phyloP scores from a whole-genome alignment of 2,329 filamentous ascomycete species.

The Sporothrix pseudoabietina region DNA sequence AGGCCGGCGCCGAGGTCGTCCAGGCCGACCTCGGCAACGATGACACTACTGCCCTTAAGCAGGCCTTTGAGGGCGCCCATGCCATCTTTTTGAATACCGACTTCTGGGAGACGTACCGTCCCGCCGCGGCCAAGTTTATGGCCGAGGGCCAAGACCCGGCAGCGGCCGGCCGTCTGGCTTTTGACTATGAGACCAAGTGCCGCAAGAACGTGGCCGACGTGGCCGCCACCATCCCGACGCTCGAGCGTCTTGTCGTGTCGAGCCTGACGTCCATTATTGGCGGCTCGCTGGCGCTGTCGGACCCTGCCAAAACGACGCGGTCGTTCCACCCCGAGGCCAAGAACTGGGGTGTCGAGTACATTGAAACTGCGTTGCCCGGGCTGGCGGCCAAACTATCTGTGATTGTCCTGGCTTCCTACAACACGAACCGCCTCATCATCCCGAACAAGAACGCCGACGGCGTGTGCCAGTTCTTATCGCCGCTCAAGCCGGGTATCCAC shows the following conservation, averaged over 20 bases:
- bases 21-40: not conserved
- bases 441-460: not conserved
- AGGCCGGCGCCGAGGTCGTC: not conserved
- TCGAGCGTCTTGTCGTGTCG: constrained; percentile 1
- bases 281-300: not conserved
- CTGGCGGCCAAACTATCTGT: constrained; percentile 11
- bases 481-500: not conserved
- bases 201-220: constrained; percentile 2
- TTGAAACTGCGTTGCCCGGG: not conserved
- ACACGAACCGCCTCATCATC: not conserved
- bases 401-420: not conserved
- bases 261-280: not conserved
- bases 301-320: not conserved
- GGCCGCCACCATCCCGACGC: not conserved
- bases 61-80: not conserved
- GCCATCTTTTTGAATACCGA: constrained; percentile 4
- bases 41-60: not conserved
- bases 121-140: not conserved
- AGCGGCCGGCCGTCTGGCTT: not conserved
- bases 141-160: not conserved
- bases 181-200: not conserved
- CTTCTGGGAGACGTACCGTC: constrained; percentile 2
- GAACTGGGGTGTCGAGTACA: constrained; percentile 21
- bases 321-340: constrained; percentile 20
- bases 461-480: not conserved